These are phyloP conservation scores for Thyridium curvatum DNA, from an alignment of 2,329 filamentous ascomycete species.

Conservation along the genomic window DNA sequence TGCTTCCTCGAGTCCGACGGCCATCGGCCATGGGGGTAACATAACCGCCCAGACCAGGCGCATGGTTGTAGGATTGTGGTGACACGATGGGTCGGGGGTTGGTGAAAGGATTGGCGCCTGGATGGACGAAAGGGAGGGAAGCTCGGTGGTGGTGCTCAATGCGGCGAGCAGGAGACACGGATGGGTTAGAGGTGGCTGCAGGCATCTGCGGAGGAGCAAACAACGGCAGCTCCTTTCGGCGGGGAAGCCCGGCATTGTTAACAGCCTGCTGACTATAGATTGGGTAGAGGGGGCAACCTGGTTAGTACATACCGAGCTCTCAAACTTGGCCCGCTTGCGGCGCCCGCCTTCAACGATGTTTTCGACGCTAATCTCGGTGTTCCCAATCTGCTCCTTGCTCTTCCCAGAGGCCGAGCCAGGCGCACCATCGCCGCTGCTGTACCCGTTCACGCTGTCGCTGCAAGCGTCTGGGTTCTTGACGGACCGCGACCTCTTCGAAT, in stretches of 20 bases:
- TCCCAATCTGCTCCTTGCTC: conserved; percentile 80
- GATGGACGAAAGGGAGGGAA: conserved; percentile 68
- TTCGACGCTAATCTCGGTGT: conserved; percentile 94
- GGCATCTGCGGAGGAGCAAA: conserved; percentile 94
- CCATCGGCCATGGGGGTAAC: conserved; percentile 55
- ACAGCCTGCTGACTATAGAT: conserved; percentile 4
- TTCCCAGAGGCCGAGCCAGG: conserved; percentile 71
- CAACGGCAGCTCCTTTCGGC: conserved; percentile 76
- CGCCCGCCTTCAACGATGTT: conserved; percentile 97
- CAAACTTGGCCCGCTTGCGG: conserved; percentile 88
- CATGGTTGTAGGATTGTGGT: conserved; percentile 65
- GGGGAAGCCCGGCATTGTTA: conserved; percentile 11
- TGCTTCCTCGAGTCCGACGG: conserved; percentile 61
- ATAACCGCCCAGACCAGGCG: conserved; percentile 52
- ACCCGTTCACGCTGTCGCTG: conserved; percentile 63
- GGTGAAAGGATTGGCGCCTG: conserved; percentile 72
- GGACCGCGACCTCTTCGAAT: conserved; percentile 60
- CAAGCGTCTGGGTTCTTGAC: conserved; percentile 64
- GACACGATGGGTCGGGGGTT: conserved; percentile 76
- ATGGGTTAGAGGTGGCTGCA: conserved; percentile 92
- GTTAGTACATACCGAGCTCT: conserved; percentile 79
- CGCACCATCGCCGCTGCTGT: conserved; percentile 83
- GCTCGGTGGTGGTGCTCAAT: conserved; percentile 61
- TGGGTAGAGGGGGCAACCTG: background rate
- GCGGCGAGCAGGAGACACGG: conserved; percentile 84